phyloP scores from a whole-genome alignment of 441 rosid species.

The Gossypium davidsonii region DNA sequence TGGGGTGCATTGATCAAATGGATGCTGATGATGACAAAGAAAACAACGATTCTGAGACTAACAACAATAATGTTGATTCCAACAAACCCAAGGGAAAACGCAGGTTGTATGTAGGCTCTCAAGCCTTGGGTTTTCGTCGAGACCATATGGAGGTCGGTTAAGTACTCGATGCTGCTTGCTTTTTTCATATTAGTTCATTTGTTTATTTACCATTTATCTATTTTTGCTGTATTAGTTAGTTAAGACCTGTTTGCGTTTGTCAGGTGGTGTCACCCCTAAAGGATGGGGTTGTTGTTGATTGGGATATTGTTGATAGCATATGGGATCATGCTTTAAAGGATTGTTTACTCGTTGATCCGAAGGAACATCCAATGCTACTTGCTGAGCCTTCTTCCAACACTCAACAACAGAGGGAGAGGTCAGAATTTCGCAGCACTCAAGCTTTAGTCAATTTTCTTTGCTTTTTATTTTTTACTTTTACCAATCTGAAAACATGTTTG shows the following conservation, averaged over 20 bases:
- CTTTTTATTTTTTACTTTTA: not conserved
- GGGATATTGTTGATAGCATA: constrained; percentile 92
- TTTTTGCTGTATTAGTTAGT: constrained; percentile 7
- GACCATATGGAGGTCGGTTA: constrained; percentile 88
- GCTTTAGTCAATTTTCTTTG: not conserved
- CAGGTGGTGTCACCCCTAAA: constrained; percentile 80
- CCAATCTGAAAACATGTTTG: not conserved
- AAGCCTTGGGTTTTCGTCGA: constrained; percentile 76
- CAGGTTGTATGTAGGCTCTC: constrained; percentile 84
- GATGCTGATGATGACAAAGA: constrained; percentile 54
- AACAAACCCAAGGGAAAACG: constrained; percentile 60
- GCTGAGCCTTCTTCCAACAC: constrained; percentile 91
- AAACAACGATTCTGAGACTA: constrained; percentile 43
- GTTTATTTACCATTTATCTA: not conserved
- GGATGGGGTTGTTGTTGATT: constrained; percentile 90
- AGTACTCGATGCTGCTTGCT: constrained; percentile 10
- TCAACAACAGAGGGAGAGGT: constrained; percentile 97
- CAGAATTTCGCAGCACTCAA: not conserved
- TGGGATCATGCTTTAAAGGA: constrained; percentile 99
- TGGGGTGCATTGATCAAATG: constrained; percentile 89
- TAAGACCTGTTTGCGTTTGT: constrained; percentile 9
- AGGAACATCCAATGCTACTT: constrained; percentile 97
- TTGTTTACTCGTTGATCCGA: constrained; percentile 89
- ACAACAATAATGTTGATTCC: constrained; percentile 40
- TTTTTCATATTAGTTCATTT: not conserved